Evolutionary conservation across 2,329 filamentous ascomycete genomes (phyloP).

Genomic region (Ambrosiella xylebori): DNA sequence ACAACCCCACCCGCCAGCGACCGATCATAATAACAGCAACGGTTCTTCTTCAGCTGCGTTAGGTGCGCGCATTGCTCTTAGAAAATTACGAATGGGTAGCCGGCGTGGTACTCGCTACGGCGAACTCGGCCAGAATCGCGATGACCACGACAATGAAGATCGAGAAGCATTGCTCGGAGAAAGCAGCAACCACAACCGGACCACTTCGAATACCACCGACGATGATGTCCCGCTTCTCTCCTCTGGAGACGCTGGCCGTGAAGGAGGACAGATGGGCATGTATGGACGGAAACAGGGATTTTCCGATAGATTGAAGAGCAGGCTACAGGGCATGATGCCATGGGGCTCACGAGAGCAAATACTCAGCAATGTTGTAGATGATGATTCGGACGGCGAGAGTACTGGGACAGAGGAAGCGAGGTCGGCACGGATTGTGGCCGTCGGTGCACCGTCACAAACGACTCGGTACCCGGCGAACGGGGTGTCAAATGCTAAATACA

Average conservation of each 20-base stretch:
- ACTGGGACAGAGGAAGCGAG: conserved; percentile 44
- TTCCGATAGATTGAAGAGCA: conserved; percentile 15
- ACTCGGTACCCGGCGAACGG: conserved; percentile 75
- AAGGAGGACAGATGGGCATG: background rate
- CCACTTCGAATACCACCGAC: conserved; percentile 42
- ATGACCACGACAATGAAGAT: conserved; percentile 43
- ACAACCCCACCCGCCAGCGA: conserved; percentile 21
- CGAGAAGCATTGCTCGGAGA: conserved; percentile 49
- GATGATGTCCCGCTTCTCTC: conserved; percentile 61
- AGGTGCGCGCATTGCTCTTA: conserved; percentile 46
- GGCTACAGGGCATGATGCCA: conserved; percentile 52
- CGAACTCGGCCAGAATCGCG: conserved; percentile 38
- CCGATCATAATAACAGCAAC: conserved; percentile 18
- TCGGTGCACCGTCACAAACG: conserved; percentile 52
- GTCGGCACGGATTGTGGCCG: conserved; percentile 55
- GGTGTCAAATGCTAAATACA: conserved; percentile 96
- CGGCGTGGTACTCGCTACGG: conserved; percentile 39
- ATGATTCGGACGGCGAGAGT: conserved; percentile 31
- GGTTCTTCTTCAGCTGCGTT: conserved; percentile 12
- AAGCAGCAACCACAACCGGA: conserved; percentile 33
- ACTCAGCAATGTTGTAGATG: conserved; percentile 18
- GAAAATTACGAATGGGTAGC: conserved; percentile 51
- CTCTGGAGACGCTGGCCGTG: conserved; percentile 15
- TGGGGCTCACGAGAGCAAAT: conserved; percentile 15
- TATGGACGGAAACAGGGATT: background rate